phyloP scores from a whole-genome alignment of 345 rosid species.

The Anastatica hierochuntica region DNA sequence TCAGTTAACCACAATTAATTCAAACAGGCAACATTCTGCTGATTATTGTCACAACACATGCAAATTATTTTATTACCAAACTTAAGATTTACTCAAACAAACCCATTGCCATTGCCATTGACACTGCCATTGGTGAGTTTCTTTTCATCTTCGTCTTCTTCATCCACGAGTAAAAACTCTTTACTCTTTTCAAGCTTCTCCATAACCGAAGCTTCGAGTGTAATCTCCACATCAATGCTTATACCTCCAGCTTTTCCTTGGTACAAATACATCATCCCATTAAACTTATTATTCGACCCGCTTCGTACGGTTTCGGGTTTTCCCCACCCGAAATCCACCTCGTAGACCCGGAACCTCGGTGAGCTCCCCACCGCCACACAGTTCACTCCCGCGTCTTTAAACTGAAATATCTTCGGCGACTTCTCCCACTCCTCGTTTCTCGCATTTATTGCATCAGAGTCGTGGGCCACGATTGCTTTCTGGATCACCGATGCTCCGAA shows the following conservation, averaged over 20 bases:
- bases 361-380: slow-evolving; percentile 92
- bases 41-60: no score
- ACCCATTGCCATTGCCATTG: neutral
- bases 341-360: slow-evolving; percentile 80
- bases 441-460: slow-evolving; percentile 53
- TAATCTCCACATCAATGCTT: slow-evolving; percentile 85
- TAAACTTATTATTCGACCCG: slow-evolving; percentile 81
- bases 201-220: slow-evolving; percentile 55
- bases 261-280: slow-evolving; percentile 89
- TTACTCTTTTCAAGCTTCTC: slow-evolving; percentile 61
- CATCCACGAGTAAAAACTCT: slow-evolving; percentile 41
- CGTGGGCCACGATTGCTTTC: slow-evolving; percentile 58
- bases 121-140: neutral
- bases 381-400: slow-evolving; percentile 80
- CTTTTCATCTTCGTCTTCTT: neutral
- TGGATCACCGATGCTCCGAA: slow-evolving; percentile 67
- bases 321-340: no score
- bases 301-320: slow-evolving; percentile 77
- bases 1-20: no score
- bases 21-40: no score
- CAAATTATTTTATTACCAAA: no score
- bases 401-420: slow-evolving; percentile 67
- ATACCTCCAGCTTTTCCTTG: slow-evolving; percentile 79
- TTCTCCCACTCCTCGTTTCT: slow-evolving; percentile 78
- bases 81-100: slow-evolving; percentile 8